Evolutionary conservation across 2,329 filamentous ascomycete genomes (phyloP).

Genomic region (Meredithiella fracta): DNA sequence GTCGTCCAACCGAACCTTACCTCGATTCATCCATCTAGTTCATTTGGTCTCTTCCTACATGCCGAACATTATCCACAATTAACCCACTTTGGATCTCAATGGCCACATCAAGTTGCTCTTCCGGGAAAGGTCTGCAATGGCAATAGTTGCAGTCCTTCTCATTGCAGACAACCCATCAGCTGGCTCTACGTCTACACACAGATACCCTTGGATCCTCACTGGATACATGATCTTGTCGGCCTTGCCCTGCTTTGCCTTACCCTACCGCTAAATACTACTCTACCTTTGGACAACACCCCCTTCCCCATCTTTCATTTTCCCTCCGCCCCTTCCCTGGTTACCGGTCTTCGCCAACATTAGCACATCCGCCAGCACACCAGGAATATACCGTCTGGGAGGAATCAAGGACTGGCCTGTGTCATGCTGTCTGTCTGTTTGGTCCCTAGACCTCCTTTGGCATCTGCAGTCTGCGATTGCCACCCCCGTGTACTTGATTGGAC

Average conservation of each 20-base stretch:
- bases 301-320: conserved; percentile 1
- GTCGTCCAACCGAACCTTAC: too few species aligned
- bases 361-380: not conserved
- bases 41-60: not conserved
- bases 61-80: too few species aligned
- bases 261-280: conserved; percentile 10
- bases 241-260: conserved; percentile 3
- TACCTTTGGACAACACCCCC: not conserved
- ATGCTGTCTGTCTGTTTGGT: not conserved
- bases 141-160: not conserved
- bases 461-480: not conserved
- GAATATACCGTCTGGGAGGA: not conserved
- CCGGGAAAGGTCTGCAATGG: too few species aligned
- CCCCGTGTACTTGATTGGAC: conserved; percentile 1
- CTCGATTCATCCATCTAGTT: not conserved
- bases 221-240: not conserved
- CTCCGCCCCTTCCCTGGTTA: not conserved
- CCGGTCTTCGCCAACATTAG: conserved; percentile 1
- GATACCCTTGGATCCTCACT: not conserved
- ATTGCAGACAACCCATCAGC: not conserved
- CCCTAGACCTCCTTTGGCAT: conserved; percentile 9
- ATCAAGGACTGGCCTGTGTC: conserved; percentile 4
- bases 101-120: too few species aligned
- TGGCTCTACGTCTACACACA: not conserved
- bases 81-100: too few species aligned